phyloP scores from a whole-genome alignment of 805 yeast genomes.

The Saturnispora mendoncae region DNA sequence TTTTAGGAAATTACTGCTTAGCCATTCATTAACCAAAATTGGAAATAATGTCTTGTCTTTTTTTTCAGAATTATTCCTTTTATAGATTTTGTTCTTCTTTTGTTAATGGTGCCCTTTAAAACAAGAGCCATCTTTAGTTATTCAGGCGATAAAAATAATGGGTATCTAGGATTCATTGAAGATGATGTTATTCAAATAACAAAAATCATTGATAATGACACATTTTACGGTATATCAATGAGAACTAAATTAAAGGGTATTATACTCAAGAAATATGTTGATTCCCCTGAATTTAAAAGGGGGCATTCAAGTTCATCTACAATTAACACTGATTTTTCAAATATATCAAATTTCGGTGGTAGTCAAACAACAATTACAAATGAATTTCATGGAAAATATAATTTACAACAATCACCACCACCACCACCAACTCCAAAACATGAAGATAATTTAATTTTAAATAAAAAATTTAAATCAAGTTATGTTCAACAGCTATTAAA shows the following conservation, averaged over 20 bases:
- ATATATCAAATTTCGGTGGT: constrained; percentile 5
- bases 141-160: constrained; percentile 81
- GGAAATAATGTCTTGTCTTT: neutral
- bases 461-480: constrained; percentile 16
- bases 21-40: constrained; percentile 3
- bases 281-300: constrained; percentile 17
- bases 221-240: constrained; percentile 81
- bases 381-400: neutral
- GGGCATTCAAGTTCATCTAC: constrained; percentile 12
- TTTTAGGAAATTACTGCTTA: neutral
- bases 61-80: neutral
- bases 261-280: constrained; percentile 84
- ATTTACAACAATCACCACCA: constrained; percentile 1
- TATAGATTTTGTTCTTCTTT: neutral
- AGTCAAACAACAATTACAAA: neutral
- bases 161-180: constrained; percentile 85
- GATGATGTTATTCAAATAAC: constrained; percentile 82
- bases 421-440: constrained; percentile 34
- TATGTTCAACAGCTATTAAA: constrained; percentile 24
- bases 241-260: constrained; percentile 77
- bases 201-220: constrained; percentile 73
- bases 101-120: constrained; percentile 18
- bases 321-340: constrained; percentile 11
- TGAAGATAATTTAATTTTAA: constrained; percentile 8
- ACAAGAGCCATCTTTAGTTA: constrained; percentile 71